Conservation (phyloP, 1,284 basidiomycete species). For the Cystobasidiaceae sp. region DNA sequence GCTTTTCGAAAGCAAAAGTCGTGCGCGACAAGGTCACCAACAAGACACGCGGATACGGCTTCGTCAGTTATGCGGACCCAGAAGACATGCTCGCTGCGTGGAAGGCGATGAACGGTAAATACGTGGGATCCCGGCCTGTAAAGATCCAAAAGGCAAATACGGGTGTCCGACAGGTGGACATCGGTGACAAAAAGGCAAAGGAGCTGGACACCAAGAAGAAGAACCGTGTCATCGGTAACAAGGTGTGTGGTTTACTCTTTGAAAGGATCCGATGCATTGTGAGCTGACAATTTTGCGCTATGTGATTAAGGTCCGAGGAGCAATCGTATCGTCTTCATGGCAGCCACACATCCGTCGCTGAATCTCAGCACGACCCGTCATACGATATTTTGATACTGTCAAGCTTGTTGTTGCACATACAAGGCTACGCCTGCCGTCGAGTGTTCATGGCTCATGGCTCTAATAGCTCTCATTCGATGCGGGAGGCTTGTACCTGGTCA, state of each 20-base stretch:
- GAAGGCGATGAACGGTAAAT: slow-evolving; percentile 99
- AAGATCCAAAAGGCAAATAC: slow-evolving; percentile 79
- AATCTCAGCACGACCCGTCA: no score
- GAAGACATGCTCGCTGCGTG: slow-evolving; percentile 79
- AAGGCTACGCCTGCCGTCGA: no score
- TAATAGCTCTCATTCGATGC: no score
- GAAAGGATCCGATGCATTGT: not conserved
- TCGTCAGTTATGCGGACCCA: slow-evolving; percentile 95
- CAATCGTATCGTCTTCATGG: slow-evolving; percentile 10
- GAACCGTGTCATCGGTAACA: slow-evolving; percentile 36
- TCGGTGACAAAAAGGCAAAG: slow-evolving; percentile 81
- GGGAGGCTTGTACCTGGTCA: no score
- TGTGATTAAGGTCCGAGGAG: slow-evolving; percentile 13
- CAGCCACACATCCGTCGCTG: slow-evolving; percentile 24
- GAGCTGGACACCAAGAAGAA: slow-evolving; percentile 38
- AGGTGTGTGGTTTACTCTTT: slow-evolving; percentile 5
- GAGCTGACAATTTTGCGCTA: not conserved
- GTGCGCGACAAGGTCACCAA: slow-evolving; percentile 71
- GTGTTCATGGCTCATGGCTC: no score
- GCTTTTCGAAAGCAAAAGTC: slow-evolving; percentile 87
- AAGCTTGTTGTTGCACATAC: no score
- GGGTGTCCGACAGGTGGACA: slow-evolving; percentile 82
- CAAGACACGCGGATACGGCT: slow-evolving; percentile 87
- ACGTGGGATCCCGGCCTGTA: slow-evolving; percentile 90
- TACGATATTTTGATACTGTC: no score